phyloP scores from a whole-genome alignment of 257 asterid species.

The Solanum pinnatisectum region DNA sequence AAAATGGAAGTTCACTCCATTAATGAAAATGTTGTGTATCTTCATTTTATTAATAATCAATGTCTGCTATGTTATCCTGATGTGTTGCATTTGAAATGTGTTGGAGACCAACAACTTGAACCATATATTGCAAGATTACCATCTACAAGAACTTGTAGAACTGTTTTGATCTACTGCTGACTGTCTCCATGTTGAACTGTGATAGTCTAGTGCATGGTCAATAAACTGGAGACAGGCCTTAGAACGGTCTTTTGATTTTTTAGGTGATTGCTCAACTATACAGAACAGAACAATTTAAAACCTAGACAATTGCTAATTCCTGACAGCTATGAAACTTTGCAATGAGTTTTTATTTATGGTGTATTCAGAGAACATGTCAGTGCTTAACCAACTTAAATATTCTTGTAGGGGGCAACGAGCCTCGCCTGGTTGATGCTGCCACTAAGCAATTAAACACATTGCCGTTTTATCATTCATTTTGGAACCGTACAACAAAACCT shows the following conservation, averaged over 20 bases:
- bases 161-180: not conserved
- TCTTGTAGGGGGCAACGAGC: slow-evolving; percentile 79
- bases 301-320: not conserved
- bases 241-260: not conserved
- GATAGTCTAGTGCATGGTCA: not conserved
- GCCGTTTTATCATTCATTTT: slow-evolving; percentile 94
- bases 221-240: not conserved
- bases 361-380: not conserved
- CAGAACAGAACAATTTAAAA: not conserved
- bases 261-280: not conserved
- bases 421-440: slow-evolving; percentile 93
- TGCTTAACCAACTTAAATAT: not conserved
- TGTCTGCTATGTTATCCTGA: not conserved
- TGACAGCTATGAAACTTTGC: not conserved
- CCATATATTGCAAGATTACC: not conserved
- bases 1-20: not conserved
- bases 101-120: not conserved
- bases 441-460: slow-evolving; percentile 65
- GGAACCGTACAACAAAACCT: slow-evolving; percentile 96
- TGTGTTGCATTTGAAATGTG: not conserved
- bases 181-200: not conserved
- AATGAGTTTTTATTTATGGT: not conserved
- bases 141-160: not conserved
- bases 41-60: not conserved
- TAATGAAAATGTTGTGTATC: not conserved